Evolutionary conservation across 1,284 basidiomycete genomes (phyloP).

Genomic region (Cryptococcus sp.): DNA sequence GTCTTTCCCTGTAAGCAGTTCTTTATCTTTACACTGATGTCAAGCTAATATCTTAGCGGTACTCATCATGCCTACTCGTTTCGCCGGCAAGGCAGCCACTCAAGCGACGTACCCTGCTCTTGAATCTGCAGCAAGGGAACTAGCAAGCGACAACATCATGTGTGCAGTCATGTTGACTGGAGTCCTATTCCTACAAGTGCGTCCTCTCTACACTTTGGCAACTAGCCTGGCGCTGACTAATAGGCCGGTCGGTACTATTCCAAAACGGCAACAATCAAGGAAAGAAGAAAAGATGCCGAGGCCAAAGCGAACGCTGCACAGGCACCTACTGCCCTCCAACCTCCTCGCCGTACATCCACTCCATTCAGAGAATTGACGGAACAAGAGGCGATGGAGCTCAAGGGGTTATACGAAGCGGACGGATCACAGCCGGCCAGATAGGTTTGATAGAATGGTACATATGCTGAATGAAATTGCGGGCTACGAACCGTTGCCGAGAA

Average conservation of each 20-base stretch:
- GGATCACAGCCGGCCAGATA: too few species aligned
- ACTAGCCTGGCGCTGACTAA: background rate
- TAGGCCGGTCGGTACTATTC: conserved; percentile 43
- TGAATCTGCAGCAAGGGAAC: conserved; percentile 35
- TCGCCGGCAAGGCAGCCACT: conserved; percentile 23
- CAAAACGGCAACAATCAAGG: too few species aligned
- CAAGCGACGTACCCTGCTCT: conserved; percentile 33
- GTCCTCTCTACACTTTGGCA: conserved; percentile 3
- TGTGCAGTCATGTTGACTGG: conserved; percentile 46
- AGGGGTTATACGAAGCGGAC: too few species aligned
- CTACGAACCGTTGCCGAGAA: too few species aligned
- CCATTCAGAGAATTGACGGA: conserved; percentile 42
- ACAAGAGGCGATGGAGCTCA: conserved; percentile 35
- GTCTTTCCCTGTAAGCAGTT: conserved; percentile 36
- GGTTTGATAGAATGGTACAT: too few species aligned
- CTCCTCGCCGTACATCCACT: too few species aligned
- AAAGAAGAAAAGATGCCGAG: too few species aligned
- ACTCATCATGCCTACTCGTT: conserved; percentile 26
- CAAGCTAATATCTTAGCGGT: conserved; percentile 22
- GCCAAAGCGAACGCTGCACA: too few species aligned
- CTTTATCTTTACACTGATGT: background rate
- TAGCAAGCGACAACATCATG: conserved; percentile 45
- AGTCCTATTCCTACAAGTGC: conserved; percentile 43
- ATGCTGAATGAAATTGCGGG: too few species aligned
- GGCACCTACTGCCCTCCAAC: too few species aligned